These are phyloP conservation scores for Dioszegia hungarica DNA, from an alignment of 768 basidiomycete species.

Conservation along the genomic window DNA sequence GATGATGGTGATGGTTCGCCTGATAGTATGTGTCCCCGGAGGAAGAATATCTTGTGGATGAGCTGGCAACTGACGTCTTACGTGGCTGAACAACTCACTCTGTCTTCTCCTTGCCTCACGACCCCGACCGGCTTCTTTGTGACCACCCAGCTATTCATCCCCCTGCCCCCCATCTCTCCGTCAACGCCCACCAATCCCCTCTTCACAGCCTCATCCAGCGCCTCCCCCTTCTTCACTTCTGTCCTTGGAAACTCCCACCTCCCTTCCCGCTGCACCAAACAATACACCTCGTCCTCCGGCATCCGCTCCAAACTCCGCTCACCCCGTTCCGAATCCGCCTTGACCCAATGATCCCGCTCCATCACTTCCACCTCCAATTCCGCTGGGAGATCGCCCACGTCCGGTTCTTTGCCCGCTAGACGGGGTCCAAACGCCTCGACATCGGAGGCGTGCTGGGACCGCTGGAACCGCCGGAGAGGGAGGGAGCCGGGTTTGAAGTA, in stretches of 20 bases:
- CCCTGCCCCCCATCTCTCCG: slow-evolving; percentile 57
- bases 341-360: slow-evolving; percentile 22
- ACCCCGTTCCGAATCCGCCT: slow-evolving; percentile 49
- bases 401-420: slow-evolving; percentile 53
- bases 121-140: slow-evolving; percentile 81
- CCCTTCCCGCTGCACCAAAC: slow-evolving; percentile 62
- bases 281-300: slow-evolving; percentile 80
- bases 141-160: slow-evolving; percentile 94
- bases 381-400: slow-evolving; percentile 46
- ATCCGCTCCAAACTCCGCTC: slow-evolving; percentile 68
- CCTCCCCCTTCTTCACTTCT: slow-evolving; percentile 61
- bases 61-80: neutral
- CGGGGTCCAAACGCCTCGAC: slow-evolving; percentile 65
- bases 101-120: slow-evolving; percentile 50
- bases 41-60: slow-evolving; percentile 72
- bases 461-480: slow-evolving; percentile 71
- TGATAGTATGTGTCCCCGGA: slow-evolving; percentile 86
- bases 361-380: slow-evolving; percentile 34
- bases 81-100: slow-evolving; percentile 18
- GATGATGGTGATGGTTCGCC: slow-evolving; percentile 68
- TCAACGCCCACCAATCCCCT: slow-evolving; percentile 61
- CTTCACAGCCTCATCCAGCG: slow-evolving; percentile 74
- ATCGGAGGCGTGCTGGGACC: slow-evolving; percentile 71
- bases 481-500: slow-evolving; percentile 91
- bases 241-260: slow-evolving; percentile 82